Evolutionary conservation across 2,329 filamentous ascomycete genomes (phyloP), one percentile per base, ranked within the genome.

Genomic region (Didymella glomerata): DNA sequence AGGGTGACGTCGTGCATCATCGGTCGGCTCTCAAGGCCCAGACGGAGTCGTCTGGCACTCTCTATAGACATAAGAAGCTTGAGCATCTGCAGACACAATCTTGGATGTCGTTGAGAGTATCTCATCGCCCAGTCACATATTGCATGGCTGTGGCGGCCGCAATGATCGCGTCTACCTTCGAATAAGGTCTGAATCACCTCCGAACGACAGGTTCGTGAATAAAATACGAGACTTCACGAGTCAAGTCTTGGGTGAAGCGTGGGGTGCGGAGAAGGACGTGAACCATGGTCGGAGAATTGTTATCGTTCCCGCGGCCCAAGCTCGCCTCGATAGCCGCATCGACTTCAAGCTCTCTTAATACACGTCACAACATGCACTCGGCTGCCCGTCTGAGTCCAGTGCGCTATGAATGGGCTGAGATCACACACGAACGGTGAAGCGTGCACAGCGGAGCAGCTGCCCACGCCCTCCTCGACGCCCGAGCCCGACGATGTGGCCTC

Each of bases 391-490:
- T 42, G 52, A 61, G 60, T 57, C 55, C 59, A 30, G 41, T 14
- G 54, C 68, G 71, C 66, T 47, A 76, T 76, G 73, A 73, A 71
- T 59, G 68, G 71, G 60, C 66, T 61, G 63, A 67, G 69, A 20
- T 58, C 59, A 61, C 61, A 64, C 57, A 62, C 48, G 14, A 55
- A 57, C 54, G 62, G 63, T 66, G 66, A 69, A 57, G 36, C 40
- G 30, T 60, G 61, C 47, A 51, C 61, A 18, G 57, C 50, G 32
- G 62, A 64, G 38, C 72, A 74, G 60, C 67, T 76, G 16, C 72
- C 70, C 4, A 72, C 73, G 42, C 74, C 72, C 4, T 53, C 65
- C 11, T 60, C 62, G 1, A 67, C 72, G 20, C 72, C 72, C 18
- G 65, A 69, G 61, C 65, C 67, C 9, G 68, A 68, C 56, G 53